phyloP scores from a whole-genome alignment of 257 asterid species.

The Solanum piurae region DNA sequence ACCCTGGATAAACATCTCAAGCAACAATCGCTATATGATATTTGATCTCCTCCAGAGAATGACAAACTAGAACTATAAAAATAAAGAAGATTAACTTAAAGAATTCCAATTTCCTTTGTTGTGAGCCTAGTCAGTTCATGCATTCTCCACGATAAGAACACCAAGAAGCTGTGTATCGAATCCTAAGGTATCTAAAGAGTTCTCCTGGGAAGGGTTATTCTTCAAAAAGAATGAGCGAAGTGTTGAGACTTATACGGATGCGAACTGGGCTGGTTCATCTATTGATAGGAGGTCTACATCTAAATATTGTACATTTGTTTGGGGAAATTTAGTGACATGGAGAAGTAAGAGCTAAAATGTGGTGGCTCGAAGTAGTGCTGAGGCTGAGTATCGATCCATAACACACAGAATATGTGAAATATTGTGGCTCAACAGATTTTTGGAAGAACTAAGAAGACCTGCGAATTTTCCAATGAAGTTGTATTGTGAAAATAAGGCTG shows the following conservation, averaged over 20 bases:
- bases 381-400: neutral
- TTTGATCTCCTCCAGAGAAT: neutral
- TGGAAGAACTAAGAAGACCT: neutral
- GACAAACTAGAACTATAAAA: neutral
- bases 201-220: neutral
- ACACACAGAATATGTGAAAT: neutral
- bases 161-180: neutral
- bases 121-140: neutral
- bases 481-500: neutral
- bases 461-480: neutral
- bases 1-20: neutral
- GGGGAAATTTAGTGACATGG: neutral
- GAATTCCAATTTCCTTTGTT: neutral
- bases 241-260: neutral
- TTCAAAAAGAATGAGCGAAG: neutral
- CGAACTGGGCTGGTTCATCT: neutral
- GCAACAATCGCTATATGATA: neutral
- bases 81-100: neutral
- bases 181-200: neutral
- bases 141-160: neutral
- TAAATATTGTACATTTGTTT: neutral
- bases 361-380: neutral
- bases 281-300: neutral
- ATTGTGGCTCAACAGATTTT: neutral
- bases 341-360: neutral